Evolutionary conservation across 805 yeast species (phyloP), one percentile per base, ranked within the genome.

Genomic region (Wickerhamomyces chaumierensis): DNA sequence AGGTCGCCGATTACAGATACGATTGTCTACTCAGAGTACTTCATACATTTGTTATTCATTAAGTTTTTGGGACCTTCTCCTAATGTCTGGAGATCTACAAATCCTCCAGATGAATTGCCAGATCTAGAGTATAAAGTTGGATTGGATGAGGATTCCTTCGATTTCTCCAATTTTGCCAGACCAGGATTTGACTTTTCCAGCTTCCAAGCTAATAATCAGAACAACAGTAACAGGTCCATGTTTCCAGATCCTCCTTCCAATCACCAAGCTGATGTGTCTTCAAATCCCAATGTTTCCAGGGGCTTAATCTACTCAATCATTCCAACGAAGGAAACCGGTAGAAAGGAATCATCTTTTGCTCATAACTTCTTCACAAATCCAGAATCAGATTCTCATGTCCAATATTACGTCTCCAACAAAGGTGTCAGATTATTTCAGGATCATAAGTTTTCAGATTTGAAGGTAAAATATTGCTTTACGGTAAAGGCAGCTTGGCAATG

Each of bases 281-380:
- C n/a, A n/a, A 21, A 21, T 7, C 25, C 25, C 25, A 21, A 7
- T 21, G 6, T 11, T 21, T 21, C 25, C 6, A 6, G 11, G 11
- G 8, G 16, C 17, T 9, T 27, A 29, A 20, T 31, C 18, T 20
- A 16, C 8, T 18, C 20, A 2, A 19, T 5, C 21, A 33, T 38
- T n/a, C 1, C 27, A 19, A 20, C 23, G 13, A 19, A 23, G n/a
- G 6, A 25, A 11, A 21, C 25, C 11, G 25, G 25, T 28, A 31
- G 23, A 18, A 51, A 67, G 38, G 47, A 42, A 5, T 76, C 84
- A 5, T 94, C 95, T 0, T 78, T 81, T 46, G 72, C 75, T 39
- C 94, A 84, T 50, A 68, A 72, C 32, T 84, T 72, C 51, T 86
- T 86, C 61, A 78, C 90, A 4, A 88, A 88, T 49, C 96, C 96